Evolutionary conservation across 352 stramenopile genomes (phyloP).

Genomic region (Paralagenidium karlingii): DNA sequence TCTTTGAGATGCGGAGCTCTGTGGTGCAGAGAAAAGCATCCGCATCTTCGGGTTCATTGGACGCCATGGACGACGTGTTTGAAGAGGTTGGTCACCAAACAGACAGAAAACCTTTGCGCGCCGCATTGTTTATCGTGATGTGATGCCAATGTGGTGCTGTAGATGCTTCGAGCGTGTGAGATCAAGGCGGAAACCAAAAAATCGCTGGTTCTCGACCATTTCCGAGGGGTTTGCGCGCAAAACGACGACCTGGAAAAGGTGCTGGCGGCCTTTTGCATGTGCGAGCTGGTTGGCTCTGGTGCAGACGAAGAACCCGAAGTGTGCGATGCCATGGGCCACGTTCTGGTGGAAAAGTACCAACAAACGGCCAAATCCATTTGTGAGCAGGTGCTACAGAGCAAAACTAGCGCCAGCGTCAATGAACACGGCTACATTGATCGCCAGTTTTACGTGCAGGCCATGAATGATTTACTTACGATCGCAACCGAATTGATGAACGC

Average conservation of each 20-base stretch:
- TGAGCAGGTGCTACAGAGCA: slow-evolving; percentile 31
- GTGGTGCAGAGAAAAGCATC: neutral
- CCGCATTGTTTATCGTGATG: too few relatives aligned
- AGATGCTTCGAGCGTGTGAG: slow-evolving; percentile 68
- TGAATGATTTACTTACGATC: slow-evolving; percentile 56
- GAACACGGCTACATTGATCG: slow-evolving; percentile 77
- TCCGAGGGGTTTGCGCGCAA: slow-evolving; percentile 24
- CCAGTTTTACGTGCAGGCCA: slow-evolving; percentile 62
- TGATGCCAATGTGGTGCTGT: neutral
- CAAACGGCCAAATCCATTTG: slow-evolving; percentile 34
- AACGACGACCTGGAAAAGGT: slow-evolving; percentile 32
- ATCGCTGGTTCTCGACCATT: slow-evolving; percentile 17
- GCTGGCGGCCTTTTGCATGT: slow-evolving; percentile 37
- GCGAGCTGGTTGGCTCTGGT: slow-evolving; percentile 22
- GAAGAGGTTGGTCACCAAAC: too few relatives aligned
- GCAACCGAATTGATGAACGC: slow-evolving; percentile 71
- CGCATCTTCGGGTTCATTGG: too few relatives aligned
- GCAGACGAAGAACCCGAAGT: slow-evolving; percentile 7
- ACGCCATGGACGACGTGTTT: neutral
- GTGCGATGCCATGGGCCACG: slow-evolving; percentile 19
- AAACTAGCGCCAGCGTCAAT: slow-evolving; percentile 45
- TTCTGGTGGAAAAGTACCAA: slow-evolving; percentile 36
- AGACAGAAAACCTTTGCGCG: too few relatives aligned
- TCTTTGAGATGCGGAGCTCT: neutral
- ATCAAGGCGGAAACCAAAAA: slow-evolving; percentile 39